These are phyloP conservation scores for Hymenotorrendiella dingleyae DNA, from an alignment of 2,329 filamentous ascomycete species.

Conservation along the genomic window DNA sequence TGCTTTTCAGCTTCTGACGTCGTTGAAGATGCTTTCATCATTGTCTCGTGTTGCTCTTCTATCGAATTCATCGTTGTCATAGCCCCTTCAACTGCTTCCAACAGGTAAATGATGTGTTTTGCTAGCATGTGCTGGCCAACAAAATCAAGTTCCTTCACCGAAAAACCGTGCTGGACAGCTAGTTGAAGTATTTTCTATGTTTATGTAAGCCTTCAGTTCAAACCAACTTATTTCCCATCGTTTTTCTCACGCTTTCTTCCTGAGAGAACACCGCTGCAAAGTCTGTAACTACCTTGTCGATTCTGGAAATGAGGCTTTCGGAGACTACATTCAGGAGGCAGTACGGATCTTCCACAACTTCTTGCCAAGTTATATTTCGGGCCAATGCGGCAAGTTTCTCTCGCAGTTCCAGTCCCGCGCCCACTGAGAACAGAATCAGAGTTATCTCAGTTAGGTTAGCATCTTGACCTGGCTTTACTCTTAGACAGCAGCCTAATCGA, in stretches of 20 bases:
- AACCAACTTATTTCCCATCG: constrained; percentile 4
- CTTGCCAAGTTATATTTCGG: no score
- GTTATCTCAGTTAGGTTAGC: not conserved
- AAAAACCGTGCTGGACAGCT: not conserved
- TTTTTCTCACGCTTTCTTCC: not conserved
- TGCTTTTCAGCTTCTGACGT: no score
- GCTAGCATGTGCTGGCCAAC: constrained; percentile 21
- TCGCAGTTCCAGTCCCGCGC: not conserved
- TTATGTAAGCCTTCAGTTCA: not conserved
- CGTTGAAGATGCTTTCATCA: no score
- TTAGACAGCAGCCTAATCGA: not conserved
- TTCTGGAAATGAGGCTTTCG: no score
- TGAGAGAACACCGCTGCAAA: not conserved
- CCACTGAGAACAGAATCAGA: not conserved
- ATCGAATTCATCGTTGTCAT: no score
- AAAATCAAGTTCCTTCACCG: constrained; percentile 9
- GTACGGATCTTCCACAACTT: no score
- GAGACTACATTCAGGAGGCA: no score
- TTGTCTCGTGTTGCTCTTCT: no score
- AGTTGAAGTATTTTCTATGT: not conserved
- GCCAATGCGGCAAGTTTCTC: constrained; percentile 1
- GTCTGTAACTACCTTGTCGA: no score
- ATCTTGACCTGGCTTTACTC: no score
- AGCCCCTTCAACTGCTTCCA: no score
- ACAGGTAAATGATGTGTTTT: constrained; percentile 20